Base-by-base conservation (phyloP, 164 flowering plant species). In the Stephania yunnanensis region DNA sequence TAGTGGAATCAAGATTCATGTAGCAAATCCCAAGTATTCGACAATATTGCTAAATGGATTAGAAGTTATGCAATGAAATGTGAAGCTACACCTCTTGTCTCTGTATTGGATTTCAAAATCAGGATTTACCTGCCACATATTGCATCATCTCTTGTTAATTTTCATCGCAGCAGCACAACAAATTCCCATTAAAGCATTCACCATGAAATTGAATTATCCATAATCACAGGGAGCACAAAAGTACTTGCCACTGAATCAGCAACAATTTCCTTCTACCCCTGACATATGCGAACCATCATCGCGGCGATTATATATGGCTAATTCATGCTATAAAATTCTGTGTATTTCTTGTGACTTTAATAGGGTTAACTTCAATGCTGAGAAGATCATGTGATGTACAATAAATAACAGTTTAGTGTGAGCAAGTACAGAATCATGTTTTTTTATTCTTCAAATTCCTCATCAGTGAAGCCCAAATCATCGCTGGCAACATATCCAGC, bases 401-500 rank as follows among this genome's bases (percentile, higher is more conserved):
- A 65, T 22, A 7, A 31, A 10, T 4, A 65, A 65, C 9, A 10
- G 4, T 7, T 25, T 65, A 31, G 3, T 7, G 29, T 25, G 31
- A 64, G 68, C 68, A 6, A 29, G 68, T 65, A 2, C 12, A 9
- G 36, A 22, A 29, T n/a, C 13, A 45, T 45, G 20, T 73, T n/a
- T 68, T 31, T 44, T 9, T 61, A 73, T 68, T 67, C 13, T 63
- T 80, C 83, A 65, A 76, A 70, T 1, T 69, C 53, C 6, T 83
- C 86, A 10, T 55, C 79, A 8, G 65, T 79, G 46, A 79, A 75
- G 65, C 69, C 61, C 11, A 81, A 74, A 50, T 80, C 80, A 69
- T 78, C 80, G 19, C 11, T 46, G 22, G 74, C 69, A 65, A 70
- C 77, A 80, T 77, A 82, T 73, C 76, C 85, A 71, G 70, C 81